phyloP scores from a whole-genome alignment of 495 filamentous ascomycete genomes.

The Penicillium robsamsonii region DNA sequence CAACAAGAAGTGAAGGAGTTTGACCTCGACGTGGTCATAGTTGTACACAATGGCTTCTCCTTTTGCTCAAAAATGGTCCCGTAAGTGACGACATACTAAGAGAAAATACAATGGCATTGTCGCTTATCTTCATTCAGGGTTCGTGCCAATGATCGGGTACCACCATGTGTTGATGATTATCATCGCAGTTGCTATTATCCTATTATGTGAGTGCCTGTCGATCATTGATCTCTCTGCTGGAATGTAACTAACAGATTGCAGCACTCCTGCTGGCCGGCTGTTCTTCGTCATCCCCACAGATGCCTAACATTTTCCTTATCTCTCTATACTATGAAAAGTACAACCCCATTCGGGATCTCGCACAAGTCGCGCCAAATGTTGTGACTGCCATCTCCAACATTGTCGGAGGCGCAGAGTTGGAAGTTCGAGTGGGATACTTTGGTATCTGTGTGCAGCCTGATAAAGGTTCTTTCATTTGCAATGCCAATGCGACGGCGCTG shows the following conservation, averaged over 20 bases:
- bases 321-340: constrained; percentile 67
- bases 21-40: constrained; percentile 13
- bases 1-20: constrained; percentile 18
- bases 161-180: constrained; percentile 99
- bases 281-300: constrained; percentile 66
- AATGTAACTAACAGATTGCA: constrained; percentile 35
- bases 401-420: constrained; percentile 59
- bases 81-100: constrained; percentile 25
- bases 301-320: constrained; percentile 68
- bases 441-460: constrained; percentile 66
- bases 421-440: constrained; percentile 72
- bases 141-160: constrained; percentile 94
- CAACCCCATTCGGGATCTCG: constrained; percentile 57
- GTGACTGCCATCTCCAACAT: constrained; percentile 65
- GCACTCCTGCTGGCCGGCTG: constrained; percentile 67
- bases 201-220: constrained; percentile 73
- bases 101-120: background rate
- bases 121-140: constrained; percentile 51
- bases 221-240: constrained; percentile 1
- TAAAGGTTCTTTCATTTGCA: constrained; percentile 62
- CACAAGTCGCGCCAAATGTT: constrained; percentile 84
- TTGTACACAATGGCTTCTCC: constrained; percentile 30
- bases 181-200: constrained; percentile 88
- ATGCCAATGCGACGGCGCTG: constrained; percentile 63
- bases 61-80: constrained; percentile 30